Conservation (phyloP, 2,329 filamentous ascomycete species). For the Xylariales sp. region DNA sequence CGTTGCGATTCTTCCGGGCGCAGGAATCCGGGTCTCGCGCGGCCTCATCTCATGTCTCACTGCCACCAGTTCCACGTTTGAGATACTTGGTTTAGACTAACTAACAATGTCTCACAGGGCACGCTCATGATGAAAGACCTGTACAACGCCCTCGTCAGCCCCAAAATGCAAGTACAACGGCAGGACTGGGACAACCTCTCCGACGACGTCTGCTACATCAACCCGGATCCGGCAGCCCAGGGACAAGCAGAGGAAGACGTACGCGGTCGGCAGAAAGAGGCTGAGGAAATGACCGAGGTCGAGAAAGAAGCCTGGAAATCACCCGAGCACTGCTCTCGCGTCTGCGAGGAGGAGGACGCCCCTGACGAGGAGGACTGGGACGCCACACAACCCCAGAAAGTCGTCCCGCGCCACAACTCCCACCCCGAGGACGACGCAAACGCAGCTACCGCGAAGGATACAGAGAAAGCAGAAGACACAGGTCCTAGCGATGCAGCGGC, state of each 20-base stretch:
- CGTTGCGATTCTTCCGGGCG: too few relatives aligned
- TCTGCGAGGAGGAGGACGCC: conserved; percentile 40
- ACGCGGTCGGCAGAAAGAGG: conserved; percentile 31
- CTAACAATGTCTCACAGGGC: conserved; percentile 25
- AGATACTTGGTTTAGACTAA: too few relatives aligned
- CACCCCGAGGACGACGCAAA: conserved; percentile 20
- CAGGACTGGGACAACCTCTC: conserved; percentile 51
- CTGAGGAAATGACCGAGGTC: conserved; percentile 33
- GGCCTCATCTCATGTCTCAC: neutral
- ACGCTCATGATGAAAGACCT: conserved; percentile 43
- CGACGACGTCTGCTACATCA: conserved; percentile 41
- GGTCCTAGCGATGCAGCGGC: conserved; percentile 18
- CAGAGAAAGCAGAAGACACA: conserved; percentile 23
- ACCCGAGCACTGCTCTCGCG: conserved; percentile 41
- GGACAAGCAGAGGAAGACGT: conserved; percentile 24
- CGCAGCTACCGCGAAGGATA: conserved; percentile 20
- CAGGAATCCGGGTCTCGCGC: too few relatives aligned
- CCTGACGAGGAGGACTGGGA: conserved; percentile 29
- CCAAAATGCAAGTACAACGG: conserved; percentile 35
- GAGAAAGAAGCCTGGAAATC: conserved; percentile 42
- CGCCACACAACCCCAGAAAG: conserved; percentile 17
- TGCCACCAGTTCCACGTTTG: too few relatives aligned
- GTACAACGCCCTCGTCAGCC: conserved; percentile 43
- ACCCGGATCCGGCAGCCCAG: conserved; percentile 32
- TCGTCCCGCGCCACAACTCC: conserved; percentile 8